Percentiles rank a stretch among this genome's conserved stretches.
Evolutionary conservation across 768 basidiomycete genomes (phyloP).

Genomic region (Boletus vinaceobasis): DNA sequence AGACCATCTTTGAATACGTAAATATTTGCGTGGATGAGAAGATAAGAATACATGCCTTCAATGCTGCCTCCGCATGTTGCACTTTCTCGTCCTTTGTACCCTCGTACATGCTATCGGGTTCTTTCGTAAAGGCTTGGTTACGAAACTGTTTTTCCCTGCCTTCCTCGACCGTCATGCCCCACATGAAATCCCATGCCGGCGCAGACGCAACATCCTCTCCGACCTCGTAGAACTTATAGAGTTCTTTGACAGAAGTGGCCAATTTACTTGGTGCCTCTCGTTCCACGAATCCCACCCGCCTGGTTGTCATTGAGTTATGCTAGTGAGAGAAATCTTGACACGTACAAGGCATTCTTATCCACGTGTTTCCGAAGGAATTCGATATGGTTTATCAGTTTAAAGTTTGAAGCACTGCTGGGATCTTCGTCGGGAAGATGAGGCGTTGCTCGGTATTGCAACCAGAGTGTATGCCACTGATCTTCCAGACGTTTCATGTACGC

Average conservation of each 20-base stretch:
- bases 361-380: slow-evolving; percentile 76
- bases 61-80: slow-evolving; percentile 59
- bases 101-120: slow-evolving; percentile 31
- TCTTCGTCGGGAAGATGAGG: slow-evolving; percentile 68
- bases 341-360: slow-evolving; percentile 86
- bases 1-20: slow-evolving; percentile 57
- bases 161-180: slow-evolving; percentile 69
- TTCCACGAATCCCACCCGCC: slow-evolving; percentile 63
- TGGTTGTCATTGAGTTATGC: slow-evolving; percentile 28
- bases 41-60: slow-evolving; percentile 52
- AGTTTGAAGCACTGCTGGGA: slow-evolving; percentile 62
- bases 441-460: slow-evolving; percentile 69
- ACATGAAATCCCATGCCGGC: slow-evolving; percentile 71
- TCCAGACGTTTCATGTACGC: slow-evolving; percentile 77
- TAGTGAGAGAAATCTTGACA: slow-evolving; percentile 11
- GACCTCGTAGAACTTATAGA: slow-evolving; percentile 49
- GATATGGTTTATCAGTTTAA: slow-evolving; percentile 78
- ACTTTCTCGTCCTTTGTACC: slow-evolving; percentile 35
- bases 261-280: slow-evolving; percentile 38
- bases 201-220: slow-evolving; percentile 39
- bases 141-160: slow-evolving; percentile 67
- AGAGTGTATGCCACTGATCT: slow-evolving; percentile 77
- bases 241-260: slow-evolving; percentile 41
- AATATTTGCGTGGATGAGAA: neutral
- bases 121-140: slow-evolving; percentile 50